phyloP scores from a whole-genome alignment of 805 yeast genomes.

The Spathaspora boniae region DNA sequence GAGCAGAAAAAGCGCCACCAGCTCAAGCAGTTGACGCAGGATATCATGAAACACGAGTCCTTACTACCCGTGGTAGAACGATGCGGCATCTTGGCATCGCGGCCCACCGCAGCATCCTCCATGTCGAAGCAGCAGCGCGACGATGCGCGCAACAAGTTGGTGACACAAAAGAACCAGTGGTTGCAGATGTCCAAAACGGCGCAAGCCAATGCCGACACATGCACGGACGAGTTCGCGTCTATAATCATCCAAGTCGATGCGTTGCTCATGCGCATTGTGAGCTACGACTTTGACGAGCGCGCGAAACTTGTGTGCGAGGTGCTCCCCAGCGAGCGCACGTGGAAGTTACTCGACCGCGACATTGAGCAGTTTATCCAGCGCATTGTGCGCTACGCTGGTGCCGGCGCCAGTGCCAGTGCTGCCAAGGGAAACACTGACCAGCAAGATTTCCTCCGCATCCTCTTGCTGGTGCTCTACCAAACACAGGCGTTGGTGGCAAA shows the following conservation, averaged over 20 bases:
- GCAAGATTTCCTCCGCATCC: slow-evolving; percentile 15
- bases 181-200: slow-evolving; percentile 18
- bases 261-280: slow-evolving; percentile 21
- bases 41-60: slow-evolving; percentile 14
- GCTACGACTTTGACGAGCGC: slow-evolving; percentile 31
- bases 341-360: slow-evolving; percentile 25
- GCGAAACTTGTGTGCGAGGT: slow-evolving; percentile 22
- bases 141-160: slow-evolving; percentile 8
- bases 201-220: slow-evolving; percentile 10
- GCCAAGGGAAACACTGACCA: slow-evolving; percentile 4
- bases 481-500: slow-evolving; percentile 27
- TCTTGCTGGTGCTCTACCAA: slow-evolving; percentile 26
- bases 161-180: slow-evolving; percentile 17
- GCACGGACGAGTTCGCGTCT: slow-evolving; percentile 18
- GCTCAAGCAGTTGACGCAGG: slow-evolving; percentile 18
- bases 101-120: neutral
- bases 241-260: slow-evolving; percentile 27
- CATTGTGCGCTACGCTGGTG: too few relatives aligned
- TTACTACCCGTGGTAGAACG: slow-evolving; percentile 8
- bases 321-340: slow-evolving; percentile 27
- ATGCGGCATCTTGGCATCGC: neutral
- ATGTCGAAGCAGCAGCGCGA: slow-evolving; percentile 9
- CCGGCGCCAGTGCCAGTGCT: too few relatives aligned
- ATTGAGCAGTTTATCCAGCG: slow-evolving; percentile 15
- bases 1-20: slow-evolving; percentile 15